Evolutionary conservation across 306 rosid species (phyloP), one percentile per base, ranked within the genome.

Genomic region (Cucurbita maxima): DNA sequence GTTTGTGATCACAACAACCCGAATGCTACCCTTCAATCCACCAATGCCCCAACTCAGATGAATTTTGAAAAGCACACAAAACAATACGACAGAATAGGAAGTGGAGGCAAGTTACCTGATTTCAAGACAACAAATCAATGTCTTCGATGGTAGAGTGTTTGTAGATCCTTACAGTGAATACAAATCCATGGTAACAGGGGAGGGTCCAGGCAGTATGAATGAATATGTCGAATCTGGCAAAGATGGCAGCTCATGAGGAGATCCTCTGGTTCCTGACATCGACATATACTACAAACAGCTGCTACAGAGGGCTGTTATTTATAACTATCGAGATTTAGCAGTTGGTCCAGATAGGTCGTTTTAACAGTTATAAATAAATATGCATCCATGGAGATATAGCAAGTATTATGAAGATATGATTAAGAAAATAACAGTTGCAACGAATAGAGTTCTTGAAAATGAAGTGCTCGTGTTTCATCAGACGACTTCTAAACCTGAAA

Each of bases 121-220:
- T 16, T 69, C 45, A 9, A 36, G 50, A 58, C 50, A 12, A 48
- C 57, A 3, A 6, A 58, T 78, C 79, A 82, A 58, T 63, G 73
- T 44, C 15, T 75, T 57, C 53, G 73, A 81, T 73, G 80, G 59
- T 74, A 87, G 13, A 84, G 73, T 80, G 74, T 83, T 74, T 74
- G 86, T 48, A 90, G 89, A 58, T 93, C 92, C 63, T 81, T 90
- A 83, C 98, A 93, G 83, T 79, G 87, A 59, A 36, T 76, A 86
- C 98, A 93, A 45, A 86, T 82, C 98, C 98, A 93, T 16, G 96
- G 91, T 51, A 76, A 25, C 72, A 86, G 76, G 37, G 83, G 84
- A 53, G 97, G 98, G 82, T 93, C 97, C 85, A 90, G 85, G 86
- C 98, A 93, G 77, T 90, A 90, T 34, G 75, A 73, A 75, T 84